phyloP scores from a whole-genome alignment of 2,329 filamentous ascomycete genomes.

The Fusarium duplospermum region DNA sequence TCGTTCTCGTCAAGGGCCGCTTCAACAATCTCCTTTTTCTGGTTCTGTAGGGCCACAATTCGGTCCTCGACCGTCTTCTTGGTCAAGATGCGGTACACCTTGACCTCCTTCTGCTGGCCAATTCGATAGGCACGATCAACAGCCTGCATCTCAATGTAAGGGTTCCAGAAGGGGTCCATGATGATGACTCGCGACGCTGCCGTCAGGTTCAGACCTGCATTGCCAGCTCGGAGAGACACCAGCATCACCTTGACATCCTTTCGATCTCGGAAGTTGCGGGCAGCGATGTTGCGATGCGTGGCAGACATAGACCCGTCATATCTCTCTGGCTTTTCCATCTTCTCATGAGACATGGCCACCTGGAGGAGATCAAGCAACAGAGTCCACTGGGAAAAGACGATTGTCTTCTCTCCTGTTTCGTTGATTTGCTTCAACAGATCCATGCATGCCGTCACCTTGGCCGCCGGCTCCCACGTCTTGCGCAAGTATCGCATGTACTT shows the following conservation, averaged over 20 bases:
- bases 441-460: slow-evolving; percentile 84
- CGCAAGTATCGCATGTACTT: slow-evolving; percentile 77
- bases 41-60: slow-evolving; percentile 81
- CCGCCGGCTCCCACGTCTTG: slow-evolving; percentile 78
- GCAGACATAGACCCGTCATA: slow-evolving; percentile 86
- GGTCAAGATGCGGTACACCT: slow-evolving; percentile 84
- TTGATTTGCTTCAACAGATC: slow-evolving; percentile 76
- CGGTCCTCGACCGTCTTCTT: slow-evolving; percentile 86
- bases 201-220: slow-evolving; percentile 86
- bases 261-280: slow-evolving; percentile 73
- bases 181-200: slow-evolving; percentile 88
- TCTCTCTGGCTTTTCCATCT: slow-evolving; percentile 72
- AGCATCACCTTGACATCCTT: slow-evolving; percentile 79
- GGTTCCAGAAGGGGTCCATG: slow-evolving; percentile 95
- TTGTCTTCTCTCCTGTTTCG: slow-evolving; percentile 73
- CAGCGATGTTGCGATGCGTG: slow-evolving; percentile 73
- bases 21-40: slow-evolving; percentile 82
- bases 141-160: slow-evolving; percentile 91
- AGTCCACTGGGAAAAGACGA: slow-evolving; percentile 85
- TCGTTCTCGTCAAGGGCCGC: slow-evolving; percentile 83
- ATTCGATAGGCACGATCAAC: slow-evolving; percentile 91
- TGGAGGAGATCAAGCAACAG: slow-evolving; percentile 79
- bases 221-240: slow-evolving; percentile 84
- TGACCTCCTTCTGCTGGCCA: slow-evolving; percentile 79
- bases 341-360: slow-evolving; percentile 74